Evolutionary conservation across 2,329 filamentous ascomycete species (phyloP), one percentile per base, ranked within the genome.

Genomic region (Setomelanomma holmii): DNA sequence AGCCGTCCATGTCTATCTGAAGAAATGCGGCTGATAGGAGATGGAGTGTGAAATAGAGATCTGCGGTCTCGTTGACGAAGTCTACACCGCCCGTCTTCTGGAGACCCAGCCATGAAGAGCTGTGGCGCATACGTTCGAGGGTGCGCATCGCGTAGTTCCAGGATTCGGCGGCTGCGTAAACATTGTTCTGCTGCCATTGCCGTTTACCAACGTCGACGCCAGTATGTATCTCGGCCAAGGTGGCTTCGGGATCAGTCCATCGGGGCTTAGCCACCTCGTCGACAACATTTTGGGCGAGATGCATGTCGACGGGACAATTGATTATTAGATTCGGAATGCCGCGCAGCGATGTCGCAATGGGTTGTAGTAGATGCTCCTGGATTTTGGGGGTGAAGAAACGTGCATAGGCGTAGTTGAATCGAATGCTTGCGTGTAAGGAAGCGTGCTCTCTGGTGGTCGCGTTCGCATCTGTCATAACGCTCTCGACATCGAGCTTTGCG

Each of bases 121-220:
- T 62, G 41, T 66, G 58, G 27, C 66, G 66, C 66, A 67, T 68
- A 45, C 63, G 61, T 47, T 66, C 66, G 12, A 68, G 58, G 0
- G 62, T 66, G 23, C 63, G 64, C 58, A 66, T 60, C 0, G 63
- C 51, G 24, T 66, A 63, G 3, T 57, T 50, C 64, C 64, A 67
- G 4, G 63, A 66, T 39, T 56, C 58, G 4, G 61, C 48, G 2
- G 62, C 62, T 4, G 51, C 24, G 41, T 59, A 61, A 35, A 49
- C 57, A 39, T 67, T 60, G 43, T 53, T 57, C 36, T 62, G 63
- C 38, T 67, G 60, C 65, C 65, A 68, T 47, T 67, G 64, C 12
- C 64, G 64, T 49, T 67, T 67, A 40, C 64, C 64, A 14, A 67
- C 64, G 20, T 67, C 64, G 2, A 61, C 60, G 35, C 64, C 64